Base-by-base conservation (phyloP, 192 early-diverging fungal species). In the Linnemannia schmuckeri region DNA sequence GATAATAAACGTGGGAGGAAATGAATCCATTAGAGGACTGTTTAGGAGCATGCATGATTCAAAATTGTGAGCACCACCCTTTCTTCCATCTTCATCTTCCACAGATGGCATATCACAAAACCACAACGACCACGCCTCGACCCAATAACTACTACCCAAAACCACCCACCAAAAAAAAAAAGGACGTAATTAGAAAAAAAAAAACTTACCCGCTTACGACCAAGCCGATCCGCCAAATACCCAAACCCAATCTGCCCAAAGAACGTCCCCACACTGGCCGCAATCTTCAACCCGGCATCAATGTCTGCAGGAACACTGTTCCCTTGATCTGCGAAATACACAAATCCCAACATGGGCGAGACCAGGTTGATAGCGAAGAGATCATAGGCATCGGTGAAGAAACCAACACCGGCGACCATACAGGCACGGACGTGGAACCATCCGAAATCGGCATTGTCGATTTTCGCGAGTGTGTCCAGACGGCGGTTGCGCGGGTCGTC, bases 351-450 rank as follows among this genome's bases (percentile, higher is more conserved):
- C 93, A 99, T 99, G 68, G 94, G 90, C 17, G 96, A 91, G 18
- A 96, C 96, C 77, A 98, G 86, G 68, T 95, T 95, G 88, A 99
- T 99, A 78, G 97, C 95, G 82, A 98, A 98, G 83, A 97, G 94
- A 90, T 99, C 98, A 85, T 97, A 98, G 24, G 97, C 94, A 84
- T 98, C 97, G 42, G 96, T 97, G 71, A 97, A 94, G 91, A 98
- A 97, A 68, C 96, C 95, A 12, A 94, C 91, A 72, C 94, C 94
- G 20, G 95, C 93, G 2, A 95, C 92, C 74, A 95, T 82, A 86
- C 92, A 94, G 13, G 93, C 92, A 52, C 93, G 91, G 52, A 95
- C 88, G 79, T 94, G 95, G 89, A 94, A 94, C 95, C 93, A 94
- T 38, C 89, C 90, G 83, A 95, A 94, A 70, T 94, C 93, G 35